A percentile compares a stretch with the other conserved stretches of the same genome.
phyloP scores from a whole-genome alignment of 305 asterid genomes.

The Solanum hybrid region DNA sequence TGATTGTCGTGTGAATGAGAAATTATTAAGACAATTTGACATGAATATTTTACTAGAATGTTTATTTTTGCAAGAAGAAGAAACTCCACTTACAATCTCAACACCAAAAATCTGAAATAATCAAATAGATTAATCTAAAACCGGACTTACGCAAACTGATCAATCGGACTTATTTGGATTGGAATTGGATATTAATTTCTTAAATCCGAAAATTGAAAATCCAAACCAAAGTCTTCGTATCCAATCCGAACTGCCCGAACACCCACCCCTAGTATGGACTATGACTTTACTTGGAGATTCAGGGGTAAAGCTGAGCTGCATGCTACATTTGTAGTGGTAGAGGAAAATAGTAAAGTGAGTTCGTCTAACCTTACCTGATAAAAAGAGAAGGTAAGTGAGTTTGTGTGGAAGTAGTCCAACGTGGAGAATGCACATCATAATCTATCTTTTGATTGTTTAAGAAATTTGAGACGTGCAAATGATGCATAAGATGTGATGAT shows the following conservation, averaged over 20 bases:
- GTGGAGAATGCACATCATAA: neutral
- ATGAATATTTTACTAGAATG: neutral
- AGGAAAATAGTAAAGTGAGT: neutral
- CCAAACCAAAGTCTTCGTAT: neutral
- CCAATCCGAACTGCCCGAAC: neutral
- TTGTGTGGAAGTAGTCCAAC: neutral
- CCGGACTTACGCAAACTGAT: neutral
- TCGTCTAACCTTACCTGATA: neutral
- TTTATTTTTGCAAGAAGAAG: neutral
- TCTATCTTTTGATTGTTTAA: neutral
- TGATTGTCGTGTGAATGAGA: neutral
- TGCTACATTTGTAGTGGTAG: neutral
- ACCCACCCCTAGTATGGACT: neutral
- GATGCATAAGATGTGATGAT: neutral
- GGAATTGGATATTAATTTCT: neutral
- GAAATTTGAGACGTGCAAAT: neutral
- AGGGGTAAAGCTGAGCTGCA: neutral
- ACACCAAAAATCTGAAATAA: neutral
- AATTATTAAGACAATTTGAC: neutral
- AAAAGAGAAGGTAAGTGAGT: neutral
- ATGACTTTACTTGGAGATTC: neutral
- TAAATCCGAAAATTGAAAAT: neutral
- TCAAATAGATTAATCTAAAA: neutral
- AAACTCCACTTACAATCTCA: neutral
- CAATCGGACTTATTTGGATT: neutral